Percentiles rank a stretch among this genome's conserved stretches.
phyloP scores from a whole-genome alignment of 768 basidiomycete genomes.

The Floccularia luteovirens region DNA sequence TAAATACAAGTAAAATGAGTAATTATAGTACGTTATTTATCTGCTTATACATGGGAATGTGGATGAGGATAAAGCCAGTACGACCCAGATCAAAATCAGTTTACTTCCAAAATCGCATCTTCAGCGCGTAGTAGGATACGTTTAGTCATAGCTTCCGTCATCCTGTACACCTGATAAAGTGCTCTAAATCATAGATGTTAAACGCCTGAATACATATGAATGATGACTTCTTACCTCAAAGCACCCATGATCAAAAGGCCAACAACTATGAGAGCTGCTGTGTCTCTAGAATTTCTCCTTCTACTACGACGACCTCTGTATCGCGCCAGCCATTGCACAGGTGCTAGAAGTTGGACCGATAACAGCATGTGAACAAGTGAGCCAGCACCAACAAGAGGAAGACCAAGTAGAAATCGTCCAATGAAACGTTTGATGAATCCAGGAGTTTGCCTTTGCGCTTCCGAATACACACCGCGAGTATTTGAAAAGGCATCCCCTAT shows the following conservation, averaged over 20 bases:
- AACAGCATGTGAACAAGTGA: conserved; percentile 69
- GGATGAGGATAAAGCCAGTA: background rate
- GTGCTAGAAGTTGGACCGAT: conserved; percentile 55
- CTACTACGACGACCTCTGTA: conserved; percentile 49
- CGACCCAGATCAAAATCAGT: conserved; percentile 16
- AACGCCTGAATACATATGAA: background rate
- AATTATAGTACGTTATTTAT: background rate
- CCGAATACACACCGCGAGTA: conserved; percentile 5
- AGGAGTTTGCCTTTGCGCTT: conserved; percentile 18
- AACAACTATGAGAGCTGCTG: conserved; percentile 60
- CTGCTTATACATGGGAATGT: conserved; percentile 6
- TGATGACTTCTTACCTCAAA: conserved; percentile 36
- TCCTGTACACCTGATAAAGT: conserved; percentile 57
- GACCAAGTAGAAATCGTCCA: conserved; percentile 67
- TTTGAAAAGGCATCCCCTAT: background rate
- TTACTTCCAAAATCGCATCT: conserved; percentile 75
- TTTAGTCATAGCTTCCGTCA: conserved; percentile 54
- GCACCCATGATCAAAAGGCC: conserved; percentile 55
- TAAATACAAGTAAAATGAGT: conserved; percentile 17
- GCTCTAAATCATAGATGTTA: conserved; percentile 35
- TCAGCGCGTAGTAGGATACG: conserved; percentile 64
- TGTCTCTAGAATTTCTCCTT: conserved; percentile 50
- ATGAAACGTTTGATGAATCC: conserved; percentile 49
- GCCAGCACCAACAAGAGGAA: conserved; percentile 72
- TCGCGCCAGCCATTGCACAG: conserved; percentile 64